These are phyloP conservation scores for Aspergillus phoenicis DNA, from an alignment of 2,329 filamentous ascomycete species.

Conservation along the genomic window DNA sequence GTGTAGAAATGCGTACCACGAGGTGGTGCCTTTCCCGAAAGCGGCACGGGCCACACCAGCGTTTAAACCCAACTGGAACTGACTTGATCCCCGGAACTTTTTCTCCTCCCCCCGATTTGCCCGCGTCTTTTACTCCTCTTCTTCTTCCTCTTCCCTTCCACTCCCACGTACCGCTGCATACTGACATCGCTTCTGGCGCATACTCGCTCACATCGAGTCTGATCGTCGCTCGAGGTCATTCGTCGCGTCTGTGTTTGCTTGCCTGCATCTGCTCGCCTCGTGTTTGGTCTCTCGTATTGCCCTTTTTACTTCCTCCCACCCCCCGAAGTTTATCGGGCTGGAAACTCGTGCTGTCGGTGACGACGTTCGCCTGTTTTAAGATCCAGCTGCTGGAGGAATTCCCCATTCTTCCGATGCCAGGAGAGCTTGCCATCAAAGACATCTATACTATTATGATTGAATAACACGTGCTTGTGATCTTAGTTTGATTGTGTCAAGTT, in stretches of 20 bases:
- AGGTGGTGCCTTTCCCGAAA: no score
- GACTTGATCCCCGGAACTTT: no score
- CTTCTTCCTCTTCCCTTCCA: no score
- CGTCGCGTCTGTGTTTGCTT: not conserved
- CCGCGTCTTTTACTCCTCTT: no score
- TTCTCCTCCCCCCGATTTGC: no score
- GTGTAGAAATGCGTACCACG: no score
- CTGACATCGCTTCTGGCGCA: not conserved
- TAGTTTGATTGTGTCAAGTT: not conserved
- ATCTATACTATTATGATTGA: slow-evolving; percentile 39
- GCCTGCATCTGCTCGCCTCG: not conserved
- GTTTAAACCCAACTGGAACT: no score
- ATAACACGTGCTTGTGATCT: slow-evolving; percentile 38
- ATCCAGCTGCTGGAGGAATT: not conserved
- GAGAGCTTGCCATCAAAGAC: not conserved
- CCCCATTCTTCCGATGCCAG: not conserved
- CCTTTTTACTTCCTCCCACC: not conserved
- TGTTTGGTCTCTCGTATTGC: not conserved
- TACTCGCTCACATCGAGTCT: not conserved
- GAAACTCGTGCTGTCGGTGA: not conserved
- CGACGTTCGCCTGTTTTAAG: not conserved
- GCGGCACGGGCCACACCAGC: no score
- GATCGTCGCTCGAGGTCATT: not conserved
- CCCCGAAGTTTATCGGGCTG: not conserved
- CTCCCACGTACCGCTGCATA: no score